These are phyloP conservation scores for Suillus alpinus DNA, from an alignment of 768 basidiomycete genomes.

Conservation along the genomic window DNA sequence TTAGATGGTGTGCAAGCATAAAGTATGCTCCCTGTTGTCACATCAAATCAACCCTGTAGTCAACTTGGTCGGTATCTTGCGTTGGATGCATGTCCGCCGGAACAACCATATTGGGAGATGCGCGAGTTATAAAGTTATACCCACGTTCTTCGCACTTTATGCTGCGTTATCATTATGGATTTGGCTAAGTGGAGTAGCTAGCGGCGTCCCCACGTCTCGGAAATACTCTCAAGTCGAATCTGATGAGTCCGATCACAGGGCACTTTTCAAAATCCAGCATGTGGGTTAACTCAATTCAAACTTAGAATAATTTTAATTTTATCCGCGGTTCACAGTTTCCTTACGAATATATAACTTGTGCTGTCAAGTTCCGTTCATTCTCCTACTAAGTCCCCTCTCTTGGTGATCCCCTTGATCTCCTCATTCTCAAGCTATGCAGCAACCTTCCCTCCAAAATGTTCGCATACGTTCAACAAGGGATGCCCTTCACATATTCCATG, in stretches of 20 bases:
- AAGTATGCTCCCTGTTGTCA: no score
- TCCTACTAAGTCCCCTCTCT: conserved; percentile 31
- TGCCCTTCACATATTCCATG: conserved; percentile 79
- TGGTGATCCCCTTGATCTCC: conserved; percentile 14
- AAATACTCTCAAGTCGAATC: conserved; percentile 13
- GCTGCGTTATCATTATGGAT: not conserved
- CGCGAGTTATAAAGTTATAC: not conserved
- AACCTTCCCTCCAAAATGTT: conserved; percentile 71
- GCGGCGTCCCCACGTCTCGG: conserved; percentile 18
- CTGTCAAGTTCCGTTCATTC: conserved; percentile 9
- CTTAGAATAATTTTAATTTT: conserved; percentile 45
- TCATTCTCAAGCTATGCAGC: conserved; percentile 52
- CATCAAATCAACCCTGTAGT: not conserved
- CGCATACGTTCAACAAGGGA: conserved; percentile 78
- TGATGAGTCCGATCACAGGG: conserved; percentile 21
- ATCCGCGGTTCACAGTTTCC: conserved; percentile 18
- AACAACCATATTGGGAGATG: conserved; percentile 1
- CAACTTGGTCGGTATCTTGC: not conserved
- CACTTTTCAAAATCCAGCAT: conserved; percentile 15
- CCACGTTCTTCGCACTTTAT: conserved; percentile 8
- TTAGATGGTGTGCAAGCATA: not conserved
- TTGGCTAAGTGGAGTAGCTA: not conserved
- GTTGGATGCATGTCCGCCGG: conserved; percentile 3
- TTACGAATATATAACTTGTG: conserved; percentile 36
- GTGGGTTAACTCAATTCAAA: conserved; percentile 54